These are phyloP conservation scores for Onygenales sp. DNA, from an alignment of 2,329 filamentous ascomycete species.

Conservation along the genomic window DNA sequence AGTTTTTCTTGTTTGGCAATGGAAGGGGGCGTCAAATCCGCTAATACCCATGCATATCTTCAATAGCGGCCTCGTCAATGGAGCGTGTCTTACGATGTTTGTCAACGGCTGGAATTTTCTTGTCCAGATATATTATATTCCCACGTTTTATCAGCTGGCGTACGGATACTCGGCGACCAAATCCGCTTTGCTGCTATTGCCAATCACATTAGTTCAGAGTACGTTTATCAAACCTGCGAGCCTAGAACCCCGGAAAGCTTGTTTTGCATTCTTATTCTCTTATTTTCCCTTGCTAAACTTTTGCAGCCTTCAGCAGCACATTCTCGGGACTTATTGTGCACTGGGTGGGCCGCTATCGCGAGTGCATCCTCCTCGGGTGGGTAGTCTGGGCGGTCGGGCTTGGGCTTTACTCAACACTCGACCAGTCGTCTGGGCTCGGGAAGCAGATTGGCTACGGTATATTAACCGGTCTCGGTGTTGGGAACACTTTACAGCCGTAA, in stretches of 20 bases:
- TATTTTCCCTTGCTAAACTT: slow-evolving; percentile 15
- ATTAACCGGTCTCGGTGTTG: slow-evolving; percentile 43
- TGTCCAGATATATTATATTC: slow-evolving; percentile 53
- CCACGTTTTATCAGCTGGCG: slow-evolving; percentile 52
- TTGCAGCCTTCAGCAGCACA: slow-evolving; percentile 40
- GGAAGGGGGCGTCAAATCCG: slow-evolving; percentile 22
- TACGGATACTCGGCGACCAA: slow-evolving; percentile 33
- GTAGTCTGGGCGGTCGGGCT: slow-evolving; percentile 43
- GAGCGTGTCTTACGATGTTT: slow-evolving; percentile 48
- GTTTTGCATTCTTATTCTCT: slow-evolving; percentile 11
- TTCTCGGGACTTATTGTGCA: slow-evolving; percentile 45
- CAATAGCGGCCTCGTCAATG: slow-evolving; percentile 44
- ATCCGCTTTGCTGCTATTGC: slow-evolving; percentile 43
- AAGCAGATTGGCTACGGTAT: slow-evolving; percentile 48
- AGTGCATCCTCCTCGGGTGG: slow-evolving; percentile 47
- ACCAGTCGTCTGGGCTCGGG: slow-evolving; percentile 38
- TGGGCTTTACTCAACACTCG: slow-evolving; percentile 44
- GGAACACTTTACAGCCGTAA: slow-evolving; percentile 43
- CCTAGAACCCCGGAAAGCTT: slow-evolving; percentile 22
- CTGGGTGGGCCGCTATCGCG: slow-evolving; percentile 44
- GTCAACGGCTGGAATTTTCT: slow-evolving; percentile 53
- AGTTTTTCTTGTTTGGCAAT: slow-evolving; percentile 25
- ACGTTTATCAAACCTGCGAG: slow-evolving; percentile 17
- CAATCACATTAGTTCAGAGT: slow-evolving; percentile 41
- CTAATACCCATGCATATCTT: slow-evolving; percentile 42